Evolutionary conservation across 257 asterid genomes (phyloP), one percentile per base, ranked within the genome.

Genomic region (Eucommia ulmoides): DNA sequence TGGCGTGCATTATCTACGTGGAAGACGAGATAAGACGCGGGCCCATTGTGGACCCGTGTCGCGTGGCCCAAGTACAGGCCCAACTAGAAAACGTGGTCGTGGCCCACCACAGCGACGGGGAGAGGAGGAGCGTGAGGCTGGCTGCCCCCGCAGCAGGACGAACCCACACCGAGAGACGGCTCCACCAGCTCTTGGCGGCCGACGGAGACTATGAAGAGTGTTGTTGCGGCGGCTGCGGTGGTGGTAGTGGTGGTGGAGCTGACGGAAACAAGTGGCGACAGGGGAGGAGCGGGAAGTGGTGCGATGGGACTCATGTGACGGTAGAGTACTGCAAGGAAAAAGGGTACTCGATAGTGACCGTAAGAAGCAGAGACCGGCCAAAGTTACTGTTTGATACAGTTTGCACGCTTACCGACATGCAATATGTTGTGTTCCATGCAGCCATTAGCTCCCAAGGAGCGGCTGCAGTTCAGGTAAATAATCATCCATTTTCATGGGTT

Each of bases 101-200:
- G 23, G 96, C 96, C 24, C 97, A 76, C 23, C 96, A 88, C 55
- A 57, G 52, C 23, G 51, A 57, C 1, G 78, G 74, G 1, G 96
- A 88, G 58, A 55, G 61, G 18, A 67, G 79, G 18, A 76, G 91
- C 8, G 77, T 88, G 62, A 72, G 77, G 69, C 25, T 88, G 53
- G 64, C 85, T 0, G 62, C 59, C 55, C 87, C 91, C 0, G 60
- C 66, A 3, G 53, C 78, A 0, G 75, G 77, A 22, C 66, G 50
- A 24, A 77, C 93, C 4, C 94, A 88, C 73, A 75, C 87, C 0
- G 97, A 88, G 72, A 75, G 96, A 65, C 91, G 97, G 70, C 97
- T 88, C 56, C 97, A 88, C 74, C 94, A 88, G 75, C 62, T 88
- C 55, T 70, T 88, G 96, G 77, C 80, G 7, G 93, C 79, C 1